phyloP scores from a whole-genome alignment of 2,329 filamentous ascomycete species.

The Aspergillus fumigatiaffinis region DNA sequence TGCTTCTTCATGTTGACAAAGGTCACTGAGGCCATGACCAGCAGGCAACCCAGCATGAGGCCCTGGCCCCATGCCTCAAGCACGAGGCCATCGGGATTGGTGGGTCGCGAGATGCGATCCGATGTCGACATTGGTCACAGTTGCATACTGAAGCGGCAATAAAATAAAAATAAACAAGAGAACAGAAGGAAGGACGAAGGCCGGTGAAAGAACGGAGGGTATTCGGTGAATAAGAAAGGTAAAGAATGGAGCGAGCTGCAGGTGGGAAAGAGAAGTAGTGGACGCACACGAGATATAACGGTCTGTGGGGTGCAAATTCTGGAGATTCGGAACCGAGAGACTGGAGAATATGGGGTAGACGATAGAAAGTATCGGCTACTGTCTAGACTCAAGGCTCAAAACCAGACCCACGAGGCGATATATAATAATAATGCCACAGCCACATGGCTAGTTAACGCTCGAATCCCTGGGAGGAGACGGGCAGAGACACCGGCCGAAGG shows the following conservation, averaged over 20 bases:
- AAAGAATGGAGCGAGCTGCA: not conserved
- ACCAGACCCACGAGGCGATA: too few species aligned
- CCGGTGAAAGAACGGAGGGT: not conserved
- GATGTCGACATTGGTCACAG: constrained; percentile 8
- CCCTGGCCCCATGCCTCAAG: constrained; percentile 49
- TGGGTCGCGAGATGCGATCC: constrained; percentile 18
- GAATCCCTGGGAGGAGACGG: too few species aligned
- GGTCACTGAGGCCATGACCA: constrained; percentile 49
- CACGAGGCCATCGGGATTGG: constrained; percentile 31
- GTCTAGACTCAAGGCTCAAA: too few species aligned
- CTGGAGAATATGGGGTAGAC: not conserved
- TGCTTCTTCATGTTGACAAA: constrained; percentile 48
- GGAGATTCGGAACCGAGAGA: not conserved
- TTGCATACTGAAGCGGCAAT: not conserved
- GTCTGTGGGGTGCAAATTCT: not conserved
- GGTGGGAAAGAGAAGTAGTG: not conserved
- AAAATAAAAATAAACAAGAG: not conserved
- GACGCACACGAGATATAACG: not conserved
- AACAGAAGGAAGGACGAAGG: not conserved
- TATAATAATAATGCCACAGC: too few species aligned
- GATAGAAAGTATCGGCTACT: too few species aligned
- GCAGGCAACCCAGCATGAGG: constrained; percentile 46
- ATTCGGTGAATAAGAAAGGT: not conserved
- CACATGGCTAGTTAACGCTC: too few species aligned
- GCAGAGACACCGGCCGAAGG: too few species aligned